Evolutionary conservation across 2,329 filamentous ascomycete genomes (phyloP).

Genomic region (Monilinia polystroma): DNA sequence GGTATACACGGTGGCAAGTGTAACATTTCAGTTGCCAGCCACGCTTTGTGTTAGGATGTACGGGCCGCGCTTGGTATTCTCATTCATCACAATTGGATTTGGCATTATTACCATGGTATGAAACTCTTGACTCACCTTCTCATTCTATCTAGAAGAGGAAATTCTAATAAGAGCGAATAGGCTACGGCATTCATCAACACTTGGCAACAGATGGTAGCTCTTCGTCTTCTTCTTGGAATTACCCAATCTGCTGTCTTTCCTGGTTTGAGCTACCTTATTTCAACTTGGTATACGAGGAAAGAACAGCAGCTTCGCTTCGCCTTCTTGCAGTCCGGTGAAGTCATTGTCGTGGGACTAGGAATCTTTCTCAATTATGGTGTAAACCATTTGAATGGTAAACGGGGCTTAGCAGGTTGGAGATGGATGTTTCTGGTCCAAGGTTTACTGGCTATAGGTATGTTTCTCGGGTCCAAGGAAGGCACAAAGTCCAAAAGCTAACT

Average conservation of each 20-base stretch:
- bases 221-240: conserved; percentile 65
- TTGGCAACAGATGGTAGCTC: conserved; percentile 68
- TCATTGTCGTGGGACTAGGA: conserved; percentile 52
- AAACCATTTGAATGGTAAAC: conserved; percentile 59
- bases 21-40: conserved; percentile 66
- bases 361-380: conserved; percentile 58
- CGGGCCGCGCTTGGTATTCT: conserved; percentile 63
- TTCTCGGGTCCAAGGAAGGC: conserved; percentile 1
- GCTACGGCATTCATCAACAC: conserved; percentile 66
- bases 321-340: conserved; percentile 66
- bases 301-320: conserved; percentile 53
- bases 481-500: not conserved
- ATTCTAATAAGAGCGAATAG: conserved; percentile 24
- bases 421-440: conserved; percentile 62
- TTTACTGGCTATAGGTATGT: conserved; percentile 50
- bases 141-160: not conserved
- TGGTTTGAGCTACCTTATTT: conserved; percentile 51
- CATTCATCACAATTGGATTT: conserved; percentile 58
- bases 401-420: conserved; percentile 58
- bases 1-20: conserved; percentile 68
- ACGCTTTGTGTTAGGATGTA: conserved; percentile 65
- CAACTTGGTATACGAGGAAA: conserved; percentile 39
- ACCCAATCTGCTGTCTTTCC: conserved; percentile 57
- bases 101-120: conserved; percentile 59
- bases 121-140: not conserved